Conservation (phyloP, 75 land plant species). For the Pinus albicaulis region DNA sequence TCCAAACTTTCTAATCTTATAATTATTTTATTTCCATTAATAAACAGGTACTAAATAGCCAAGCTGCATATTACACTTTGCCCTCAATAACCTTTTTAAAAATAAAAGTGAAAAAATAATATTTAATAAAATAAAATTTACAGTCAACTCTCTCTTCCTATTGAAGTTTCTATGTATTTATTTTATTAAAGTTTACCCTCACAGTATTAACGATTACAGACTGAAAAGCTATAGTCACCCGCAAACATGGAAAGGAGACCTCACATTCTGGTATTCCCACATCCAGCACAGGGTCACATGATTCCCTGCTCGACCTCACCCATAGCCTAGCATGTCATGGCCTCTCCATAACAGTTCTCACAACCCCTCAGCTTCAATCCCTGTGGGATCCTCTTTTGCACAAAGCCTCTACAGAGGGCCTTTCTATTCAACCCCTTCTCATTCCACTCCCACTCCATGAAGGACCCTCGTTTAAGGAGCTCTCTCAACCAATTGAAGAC, state of each 20-base stretch:
- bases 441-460: background rate
- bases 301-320: slow-evolving; percentile 45
- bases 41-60: too few relatives aligned
- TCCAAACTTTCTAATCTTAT: too few relatives aligned
- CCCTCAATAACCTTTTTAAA: too few relatives aligned
- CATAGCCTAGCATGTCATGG: slow-evolving; percentile 19
- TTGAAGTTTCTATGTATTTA: too few relatives aligned
- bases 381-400: slow-evolving; percentile 31
- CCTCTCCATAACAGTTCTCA: slow-evolving; percentile 26
- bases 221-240: too few relatives aligned
- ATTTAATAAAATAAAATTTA: too few relatives aligned
- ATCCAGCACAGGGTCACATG: slow-evolving; percentile 45
- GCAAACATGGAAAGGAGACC: background rate
- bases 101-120: too few relatives aligned
- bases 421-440: background rate
- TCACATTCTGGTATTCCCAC: slow-evolving; percentile 24
- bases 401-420: slow-evolving; percentile 5
- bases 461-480: slow-evolving; percentile 10
- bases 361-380: slow-evolving; percentile 31
- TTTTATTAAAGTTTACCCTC: too few relatives aligned
- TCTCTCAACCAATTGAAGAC: slow-evolving; percentile 14
- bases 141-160: too few relatives aligned
- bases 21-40: too few relatives aligned
- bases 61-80: too few relatives aligned
- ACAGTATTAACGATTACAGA: too few relatives aligned